Conservation (phyloP, 768 basidiomycete species). For the Lactifluus volemus region DNA sequence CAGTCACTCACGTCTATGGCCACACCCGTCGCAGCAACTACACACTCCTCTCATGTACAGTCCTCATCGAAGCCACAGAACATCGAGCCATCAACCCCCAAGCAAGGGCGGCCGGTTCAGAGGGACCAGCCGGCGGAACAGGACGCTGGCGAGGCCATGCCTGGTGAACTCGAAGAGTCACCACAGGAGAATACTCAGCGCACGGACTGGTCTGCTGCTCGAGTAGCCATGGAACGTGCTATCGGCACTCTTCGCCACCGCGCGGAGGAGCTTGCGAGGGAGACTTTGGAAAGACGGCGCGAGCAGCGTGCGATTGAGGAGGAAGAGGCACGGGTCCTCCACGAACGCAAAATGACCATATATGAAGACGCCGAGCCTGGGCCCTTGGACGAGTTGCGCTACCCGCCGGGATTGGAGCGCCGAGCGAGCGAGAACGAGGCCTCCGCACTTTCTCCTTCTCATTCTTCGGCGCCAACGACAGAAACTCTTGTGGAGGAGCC, state of each 20-base stretch:
- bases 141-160: conserved; percentile 13
- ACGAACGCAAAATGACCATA: conserved; percentile 12
- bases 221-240: conserved; percentile 13
- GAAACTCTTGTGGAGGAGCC: conserved; percentile 12
- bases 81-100: background rate
- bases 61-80: background rate
- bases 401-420: conserved; percentile 9
- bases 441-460: background rate
- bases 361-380: conserved; percentile 11
- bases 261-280: conserved; percentile 8
- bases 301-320: conserved; percentile 7
- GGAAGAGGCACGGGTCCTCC: background rate
- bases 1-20: conserved; percentile 12
- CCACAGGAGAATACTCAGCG: background rate
- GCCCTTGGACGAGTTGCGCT: conserved; percentile 8
- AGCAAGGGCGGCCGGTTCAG: background rate
- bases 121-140: conserved; percentile 1
- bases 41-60: background rate
- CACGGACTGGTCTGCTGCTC: conserved; percentile 13
- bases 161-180: conserved; percentile 9
- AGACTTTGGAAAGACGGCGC: conserved; percentile 8
- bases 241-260: conserved; percentile 9
- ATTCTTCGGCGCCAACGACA: conserved; percentile 8
- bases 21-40: background rate
- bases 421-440: background rate